Evolutionary conservation across 2,329 filamentous ascomycete genomes (phyloP).

Genomic region (Tolypocladium pustulatum): DNA sequence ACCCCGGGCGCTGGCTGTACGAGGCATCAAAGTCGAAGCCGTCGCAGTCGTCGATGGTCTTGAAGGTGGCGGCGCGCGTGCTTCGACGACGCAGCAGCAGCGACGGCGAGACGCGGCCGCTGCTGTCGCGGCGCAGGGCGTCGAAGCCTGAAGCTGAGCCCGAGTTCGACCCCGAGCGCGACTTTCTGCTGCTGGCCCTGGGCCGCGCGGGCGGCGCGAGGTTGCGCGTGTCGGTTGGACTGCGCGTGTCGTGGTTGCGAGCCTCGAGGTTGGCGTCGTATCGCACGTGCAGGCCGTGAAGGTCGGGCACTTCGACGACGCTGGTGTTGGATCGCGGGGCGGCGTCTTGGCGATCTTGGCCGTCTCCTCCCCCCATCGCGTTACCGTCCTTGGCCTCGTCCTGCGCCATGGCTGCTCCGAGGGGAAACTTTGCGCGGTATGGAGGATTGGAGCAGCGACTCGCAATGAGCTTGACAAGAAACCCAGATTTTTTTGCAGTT

Average conservation of each 20-base stretch:
- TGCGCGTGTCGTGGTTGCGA: neutral
- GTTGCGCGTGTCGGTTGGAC: neutral
- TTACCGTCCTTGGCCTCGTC: neutral
- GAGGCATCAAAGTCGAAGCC: constrained; percentile 22
- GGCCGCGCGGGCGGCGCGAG: neutral
- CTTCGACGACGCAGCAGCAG: constrained; percentile 25
- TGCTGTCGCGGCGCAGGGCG: neutral
- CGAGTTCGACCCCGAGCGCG: neutral
- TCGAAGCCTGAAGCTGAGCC: neutral
- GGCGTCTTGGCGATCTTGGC: neutral
- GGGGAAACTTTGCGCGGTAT: neutral
- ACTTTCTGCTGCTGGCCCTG: neutral
- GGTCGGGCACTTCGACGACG: neutral
- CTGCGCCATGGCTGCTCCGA: neutral
- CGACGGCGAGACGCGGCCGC: constrained; percentile 7
- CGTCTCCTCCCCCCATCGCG: neutral
- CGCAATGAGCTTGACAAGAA: neutral
- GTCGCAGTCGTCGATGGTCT: constrained; percentile 35
- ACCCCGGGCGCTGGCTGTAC: constrained; percentile 28
- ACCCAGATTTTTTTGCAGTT: neutral
- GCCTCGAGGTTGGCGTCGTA: neutral
- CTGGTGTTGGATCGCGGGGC: neutral
- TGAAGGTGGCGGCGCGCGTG: constrained; percentile 32
- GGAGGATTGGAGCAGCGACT: no score
- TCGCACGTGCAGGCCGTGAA: neutral